Conservation (phyloP, 352 stramenopile species). For the Phytophthora cajani region DNA sequence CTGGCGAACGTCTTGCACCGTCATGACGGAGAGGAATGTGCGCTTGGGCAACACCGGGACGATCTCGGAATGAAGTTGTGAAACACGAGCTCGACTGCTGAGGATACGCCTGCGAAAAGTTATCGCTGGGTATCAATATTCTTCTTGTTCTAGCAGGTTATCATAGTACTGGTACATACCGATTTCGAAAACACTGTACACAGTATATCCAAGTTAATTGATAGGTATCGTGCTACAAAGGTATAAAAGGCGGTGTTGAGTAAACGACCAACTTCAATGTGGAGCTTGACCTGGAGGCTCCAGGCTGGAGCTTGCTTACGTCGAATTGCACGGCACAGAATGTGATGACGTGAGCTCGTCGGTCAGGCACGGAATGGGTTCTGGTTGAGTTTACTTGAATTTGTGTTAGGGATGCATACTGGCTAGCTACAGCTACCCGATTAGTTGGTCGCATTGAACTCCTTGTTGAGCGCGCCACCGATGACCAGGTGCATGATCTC, state of each 20-base stretch:
- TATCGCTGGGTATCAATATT: neutral
- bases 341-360: constrained; percentile 1
- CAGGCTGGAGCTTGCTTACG: constrained; percentile 23
- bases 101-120: neutral
- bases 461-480: constrained; percentile 95
- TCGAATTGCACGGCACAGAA: constrained; percentile 17
- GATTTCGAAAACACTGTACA: too few species aligned
- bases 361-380: neutral
- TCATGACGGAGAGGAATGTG: constrained; percentile 27
- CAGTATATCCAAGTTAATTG: too few species aligned
- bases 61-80: constrained; percentile 25
- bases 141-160: too few species aligned
- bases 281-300: neutral
- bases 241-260: constrained; percentile 16
- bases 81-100: neutral
- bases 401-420: constrained; percentile 3
- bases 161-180: neutral
- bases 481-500: constrained; percentile 98
- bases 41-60: constrained; percentile 14
- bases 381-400: constrained; percentile 7
- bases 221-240: neutral
- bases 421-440: neutral
- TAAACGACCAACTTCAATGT: constrained; percentile 38
- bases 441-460: constrained; percentile 86
- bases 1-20: constrained; percentile 60